Base-by-base conservation (phyloP, 768 basidiomycete species). In the Pisolithus microcarpus region DNA sequence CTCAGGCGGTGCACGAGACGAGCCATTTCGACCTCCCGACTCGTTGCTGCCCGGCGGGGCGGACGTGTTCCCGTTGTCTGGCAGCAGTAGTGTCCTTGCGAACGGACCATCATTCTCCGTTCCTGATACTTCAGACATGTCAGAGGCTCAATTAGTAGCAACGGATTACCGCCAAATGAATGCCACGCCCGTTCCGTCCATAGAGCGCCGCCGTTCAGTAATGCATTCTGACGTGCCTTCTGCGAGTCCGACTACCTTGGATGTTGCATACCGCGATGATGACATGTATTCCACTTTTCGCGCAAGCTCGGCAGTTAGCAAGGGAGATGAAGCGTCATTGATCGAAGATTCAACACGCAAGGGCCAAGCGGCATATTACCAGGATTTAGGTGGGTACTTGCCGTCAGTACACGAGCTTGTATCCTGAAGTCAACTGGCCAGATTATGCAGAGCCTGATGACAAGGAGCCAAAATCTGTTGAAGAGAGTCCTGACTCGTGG, bases 401-500 rank as follows among this genome's bases (percentile, higher is more conserved):
- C 34, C 24, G 23, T 46, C 30, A 7, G 40, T 13, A 18, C 50
- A 15, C 7, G 26, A 36, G 30, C 7, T 26, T 46, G 7, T 46
- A 49, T 31, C 24, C 51, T 45, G 18, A 53, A 34, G 51, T 53
- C 13, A 9, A 8, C 50, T 26, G 9, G 51, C 16, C 59, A 87
- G 87, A 87, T 57, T 87, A 85, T 59, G 78, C 77, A 24, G 85
- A 85, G 51, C 80, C 83, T 24, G 63, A 68, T 48, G 53, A 40
- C 15, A 55, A 56, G 4, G 52, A 56, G 10, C 54, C 62, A 45
- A 65, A 63, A 7, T 43, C 59, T 8, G 49, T 62, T 15, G 53
- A 62, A n/a, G 75, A 75, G 56, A 78, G 78, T 55, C 63, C 63
- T 2, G 66, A 63, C 3, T 68, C 73, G 4, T 67, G 81, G 4